Evolutionary conservation across 78 protist species (phyloP).

Genomic region (Polysphondylium violaceum): DNA sequence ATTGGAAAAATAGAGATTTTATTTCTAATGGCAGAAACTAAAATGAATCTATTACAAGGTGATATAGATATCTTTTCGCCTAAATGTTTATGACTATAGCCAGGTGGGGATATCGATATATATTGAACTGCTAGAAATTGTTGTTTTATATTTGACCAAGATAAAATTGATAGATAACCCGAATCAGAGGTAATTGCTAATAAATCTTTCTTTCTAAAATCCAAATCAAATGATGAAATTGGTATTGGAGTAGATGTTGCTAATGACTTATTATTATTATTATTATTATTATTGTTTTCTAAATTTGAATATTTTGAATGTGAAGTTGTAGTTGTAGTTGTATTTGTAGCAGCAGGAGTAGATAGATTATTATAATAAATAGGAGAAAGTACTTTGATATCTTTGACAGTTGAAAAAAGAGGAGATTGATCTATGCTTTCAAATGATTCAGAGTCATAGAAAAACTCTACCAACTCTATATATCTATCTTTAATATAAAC

Average conservation of each 20-base stretch:
- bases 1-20: constrained; percentile 38
- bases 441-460: neutral
- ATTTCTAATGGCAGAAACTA: constrained; percentile 32
- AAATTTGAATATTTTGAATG: neutral
- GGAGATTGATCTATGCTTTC: constrained; percentile 1
- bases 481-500: constrained; percentile 8
- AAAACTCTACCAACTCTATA: neutral
- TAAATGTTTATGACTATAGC: constrained; percentile 18
- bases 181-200: constrained; percentile 54
- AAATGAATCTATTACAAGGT: constrained; percentile 34
- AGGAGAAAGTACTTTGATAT: constrained; percentile 4
- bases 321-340: neutral
- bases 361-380: neutral
- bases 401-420: constrained; percentile 21
- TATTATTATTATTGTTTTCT: neutral
- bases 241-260: no score
- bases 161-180: constrained; percentile 43
- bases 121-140: constrained; percentile 45
- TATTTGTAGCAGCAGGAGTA: neutral
- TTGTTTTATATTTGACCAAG: constrained; percentile 48
- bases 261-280: no score
- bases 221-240: constrained; percentile 1
- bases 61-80: constrained; percentile 50
- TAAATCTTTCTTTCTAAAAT: constrained; percentile 36
- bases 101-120: constrained; percentile 19